Conservation (phyloP, 75 land plant genomes). For the Cupressus sempervirens region DNA sequence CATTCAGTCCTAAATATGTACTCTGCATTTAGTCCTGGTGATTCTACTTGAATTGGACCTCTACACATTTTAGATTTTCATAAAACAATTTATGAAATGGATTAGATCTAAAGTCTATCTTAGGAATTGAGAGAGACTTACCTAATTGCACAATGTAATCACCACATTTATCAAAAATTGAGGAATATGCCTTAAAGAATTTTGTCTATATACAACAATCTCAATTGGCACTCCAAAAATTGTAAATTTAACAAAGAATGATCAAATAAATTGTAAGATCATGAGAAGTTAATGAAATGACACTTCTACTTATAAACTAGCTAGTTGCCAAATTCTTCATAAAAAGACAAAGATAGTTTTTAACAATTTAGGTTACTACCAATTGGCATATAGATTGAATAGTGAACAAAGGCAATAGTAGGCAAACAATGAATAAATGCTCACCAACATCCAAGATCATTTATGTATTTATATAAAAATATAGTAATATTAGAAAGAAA, state of each 20-base stretch:
- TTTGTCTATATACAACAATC: constrained; percentile 57
- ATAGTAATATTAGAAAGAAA: not conserved
- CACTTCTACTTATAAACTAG: not conserved
- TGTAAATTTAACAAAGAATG: constrained; percentile 12
- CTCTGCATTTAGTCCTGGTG: constrained; percentile 55
- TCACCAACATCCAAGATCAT: not conserved
- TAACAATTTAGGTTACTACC: not conserved
- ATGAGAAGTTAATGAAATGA: too few species aligned
- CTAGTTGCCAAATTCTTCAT: not conserved
- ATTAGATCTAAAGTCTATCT: not conserved
- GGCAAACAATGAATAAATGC: not conserved
- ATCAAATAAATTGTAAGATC: not conserved
- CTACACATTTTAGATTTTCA: not conserved
- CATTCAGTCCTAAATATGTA: constrained; percentile 61
- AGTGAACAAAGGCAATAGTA: not conserved
- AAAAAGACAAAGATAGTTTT: not conserved
- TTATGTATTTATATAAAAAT: not conserved
- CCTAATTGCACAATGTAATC: constrained; percentile 76
- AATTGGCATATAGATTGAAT: not conserved
- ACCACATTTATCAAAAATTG: constrained; percentile 65
- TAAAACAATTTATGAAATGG: not conserved
- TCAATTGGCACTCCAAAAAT: constrained; percentile 87
- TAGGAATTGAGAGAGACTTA: constrained; percentile 7
- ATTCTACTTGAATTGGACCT: not conserved
- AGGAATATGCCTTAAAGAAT: constrained; percentile 49